Conservation (phyloP, 2,329 filamentous ascomycete species). For the Aspergillus oerlinghausenensis region DNA sequence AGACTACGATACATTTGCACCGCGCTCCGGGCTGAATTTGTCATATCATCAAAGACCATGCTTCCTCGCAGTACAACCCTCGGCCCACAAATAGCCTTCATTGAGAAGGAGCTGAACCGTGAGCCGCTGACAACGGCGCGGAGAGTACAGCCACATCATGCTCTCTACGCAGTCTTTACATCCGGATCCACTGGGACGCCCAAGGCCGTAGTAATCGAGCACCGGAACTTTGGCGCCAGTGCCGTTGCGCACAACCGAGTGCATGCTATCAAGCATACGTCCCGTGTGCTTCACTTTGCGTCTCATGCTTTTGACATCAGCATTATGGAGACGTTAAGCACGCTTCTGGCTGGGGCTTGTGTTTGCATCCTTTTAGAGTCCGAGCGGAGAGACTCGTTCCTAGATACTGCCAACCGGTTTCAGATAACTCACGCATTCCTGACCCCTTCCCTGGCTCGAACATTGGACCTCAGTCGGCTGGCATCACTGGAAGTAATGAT, state of each 20-base stretch:
- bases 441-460: background rate
- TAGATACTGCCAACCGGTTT: background rate
- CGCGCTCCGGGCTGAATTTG: too few relatives aligned
- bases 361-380: conserved; percentile 42
- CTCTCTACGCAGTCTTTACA: conserved; percentile 34
- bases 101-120: background rate
- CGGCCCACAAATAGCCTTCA: background rate
- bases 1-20: too few relatives aligned
- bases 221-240: conserved; percentile 49
- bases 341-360: conserved; percentile 38
- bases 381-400: conserved; percentile 22
- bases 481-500: conserved; percentile 27
- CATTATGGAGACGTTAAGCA: conserved; percentile 30
- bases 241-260: conserved; percentile 45
- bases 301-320: conserved; percentile 39
- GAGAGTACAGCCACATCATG: conserved; percentile 31
- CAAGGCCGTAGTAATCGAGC: conserved; percentile 55
- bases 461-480: background rate
- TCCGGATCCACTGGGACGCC: conserved; percentile 48
- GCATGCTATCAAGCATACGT: conserved; percentile 26
- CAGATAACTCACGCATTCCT: background rate
- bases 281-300: conserved; percentile 31
- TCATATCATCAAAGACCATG: too few relatives aligned
- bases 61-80: too few relatives aligned
- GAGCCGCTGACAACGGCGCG: too few relatives aligned